Evolutionary conservation across 768 basidiomycete genomes (phyloP), one percentile per base, ranked within the genome.

Genomic region (Suillus plorans): DNA sequence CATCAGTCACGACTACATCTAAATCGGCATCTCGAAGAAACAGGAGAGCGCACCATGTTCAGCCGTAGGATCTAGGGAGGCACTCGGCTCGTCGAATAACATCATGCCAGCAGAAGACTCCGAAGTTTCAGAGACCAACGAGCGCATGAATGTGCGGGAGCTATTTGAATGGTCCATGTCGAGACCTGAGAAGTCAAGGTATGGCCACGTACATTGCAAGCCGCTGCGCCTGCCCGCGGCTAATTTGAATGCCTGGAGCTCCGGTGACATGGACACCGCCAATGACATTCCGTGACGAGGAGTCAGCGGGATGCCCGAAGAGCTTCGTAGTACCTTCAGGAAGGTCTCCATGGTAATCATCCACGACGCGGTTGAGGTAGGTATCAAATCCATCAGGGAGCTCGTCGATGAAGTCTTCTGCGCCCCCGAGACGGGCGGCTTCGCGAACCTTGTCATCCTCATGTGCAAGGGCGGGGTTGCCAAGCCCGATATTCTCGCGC

Each of bases 171-270:
- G 20, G 22, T 45, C 13, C 57, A 20, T 25, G 28, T 44, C 44
- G 5, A 45, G 42, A 44, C 42, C 16, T 18, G 6, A 44, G 16
- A 44, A 18, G 42, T 18, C 42, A 44, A 44, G 42, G 42, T 18
- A 44, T 18, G 57, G 44, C 50, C 39, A 36, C 25, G 13, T 73
- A 90, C 89, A 92, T 76, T 12, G 89, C 89, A 66, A 91, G 82
- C 61, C 89, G 80, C 68, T 92, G 91, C 82, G 87, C 86, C 72
- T 91, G 88, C 0, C 91, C 91, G 3, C 91, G 90, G 60, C 87
- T 89, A 18, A 91, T 62, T 70, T 73, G 60, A 63, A 73, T 9
- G 45, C 68, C 62, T 72, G 66, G 82, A 13, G 76, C 76, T 0
- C 84, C 86, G n/a, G 77, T 72, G 0, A 75, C 71, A 47, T 86